Evolutionary conservation across 148 eudicot genomes (phyloP), one percentile per base, ranked within the genome.

Genomic region (Suaeda aralocaspica): DNA sequence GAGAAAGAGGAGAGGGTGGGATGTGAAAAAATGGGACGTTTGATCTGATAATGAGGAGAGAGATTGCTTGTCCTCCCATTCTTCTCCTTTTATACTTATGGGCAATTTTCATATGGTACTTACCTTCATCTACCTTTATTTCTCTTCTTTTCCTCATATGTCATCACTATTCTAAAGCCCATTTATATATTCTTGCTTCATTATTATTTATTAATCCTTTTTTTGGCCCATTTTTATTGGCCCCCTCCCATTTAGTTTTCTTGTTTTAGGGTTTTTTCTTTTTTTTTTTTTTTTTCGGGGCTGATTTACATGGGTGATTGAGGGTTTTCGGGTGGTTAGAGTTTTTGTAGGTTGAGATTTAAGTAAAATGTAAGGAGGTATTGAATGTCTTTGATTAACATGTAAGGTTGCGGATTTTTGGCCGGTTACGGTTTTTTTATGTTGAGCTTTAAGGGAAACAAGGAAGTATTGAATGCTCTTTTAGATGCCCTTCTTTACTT

Each of bases 11-110:
- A 61, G 60, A 66, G 72, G 42, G 55, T 45, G 34, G 18, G 58
- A 24, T 14, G 63, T 26, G 71, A 16, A 78, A 73, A 46, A 31
- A 67, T 73, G 55, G 61, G 72, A 66, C 49, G 64, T 44, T 73
- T n/a, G 69, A 72, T 70, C 53, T 64, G 80, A 72, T 70, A 66
- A 51, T 50, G 39, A 58, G 30, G 59, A 28, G 70, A 42, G 41
- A n/a, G 53, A 50, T 61, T 75, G 52, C 41, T 31, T 72, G 74
- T 68, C 67, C 57, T 66, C 72, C 56, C 72, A 71, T 60, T 61
- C 69, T 19, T 46, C 73, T 34, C 52, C 66, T 66, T 75, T 36
- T 75, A 79, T 75, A 79, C 82, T 75, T 75, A 79, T 75, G 74
- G 82, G 79, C 78, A 67, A 66, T 66, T 59, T 59, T 62, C 11